Evolutionary conservation across 106 monocot genomes (phyloP), one percentile per base, ranked within the genome.

Genomic region (Apostasia shenzhenica): DNA sequence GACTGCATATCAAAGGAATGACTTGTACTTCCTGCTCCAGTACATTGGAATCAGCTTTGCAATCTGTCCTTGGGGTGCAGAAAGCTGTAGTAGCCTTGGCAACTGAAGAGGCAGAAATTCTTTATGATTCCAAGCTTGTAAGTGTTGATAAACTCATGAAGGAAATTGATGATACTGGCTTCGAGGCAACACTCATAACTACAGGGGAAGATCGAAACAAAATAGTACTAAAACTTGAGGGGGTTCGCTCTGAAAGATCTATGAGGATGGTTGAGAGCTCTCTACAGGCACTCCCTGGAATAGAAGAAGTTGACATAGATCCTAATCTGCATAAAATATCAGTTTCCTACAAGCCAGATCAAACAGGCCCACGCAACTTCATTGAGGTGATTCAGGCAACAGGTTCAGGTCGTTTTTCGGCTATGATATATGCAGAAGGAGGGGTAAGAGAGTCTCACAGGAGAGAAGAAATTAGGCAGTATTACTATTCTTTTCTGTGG

Each of bases 1-100:
- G 87, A 68, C 45, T 94, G 54, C 84, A 59, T 9, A 83, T 94
- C 45, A 87, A 87, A 77, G 94, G 90, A 66, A 94, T 94, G 94
- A 81, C 94, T 46, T 91, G 94, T 64, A 85, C 85, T 58, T 79
- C 87, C 72, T 94, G 94, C 73, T 81, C 90, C 46, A 71, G 39
- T 10, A 76, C 87, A n/a, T 63, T 91, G 55, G 94, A 94, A 78
- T 91, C 83, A 81, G 76, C 79, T 74, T 57, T 94, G 70, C 73
- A 78, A 77, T 75, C 60, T 60, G 73, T 90, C 70, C 63, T 54
- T 56, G 87, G 94, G 67, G 91, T 94, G 58, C 72, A 81, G 43
- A 83, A 78, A 69, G 94, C 91, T 71, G 45, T 66, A 54, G 85
- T 94, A 62, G 85, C 94, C 42, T 78, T 94, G 74, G 88, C 94